A percentile compares a stretch with the other conserved stretches of the same genome.
Evolutionary conservation across 805 yeast species (phyloP).

Genomic region (Tetrapisispora taiwanensis): DNA sequence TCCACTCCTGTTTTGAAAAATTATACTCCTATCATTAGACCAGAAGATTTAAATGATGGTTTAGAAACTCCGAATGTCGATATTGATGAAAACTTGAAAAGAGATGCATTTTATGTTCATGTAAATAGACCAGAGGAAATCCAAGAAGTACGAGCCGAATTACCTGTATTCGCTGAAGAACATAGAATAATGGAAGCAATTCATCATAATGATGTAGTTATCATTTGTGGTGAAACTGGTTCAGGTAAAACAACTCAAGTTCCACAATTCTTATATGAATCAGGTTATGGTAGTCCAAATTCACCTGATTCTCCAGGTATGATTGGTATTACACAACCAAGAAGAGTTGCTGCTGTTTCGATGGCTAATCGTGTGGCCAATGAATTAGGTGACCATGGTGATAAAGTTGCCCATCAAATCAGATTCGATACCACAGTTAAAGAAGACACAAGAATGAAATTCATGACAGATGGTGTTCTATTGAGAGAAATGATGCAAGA

Average conservation of each 20-base stretch:
- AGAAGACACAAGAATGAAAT: conserved; percentile 62
- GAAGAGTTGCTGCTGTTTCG: conserved; percentile 89
- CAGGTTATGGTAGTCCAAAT: conserved; percentile 67
- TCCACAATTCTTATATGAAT: conserved; percentile 83
- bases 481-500: conserved; percentile 89
- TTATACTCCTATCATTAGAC: conserved; percentile 47
- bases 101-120: conserved; percentile 59
- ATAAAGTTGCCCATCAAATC: conserved; percentile 69
- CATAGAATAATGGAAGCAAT: conserved; percentile 92
- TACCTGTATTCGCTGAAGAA: conserved; percentile 89
- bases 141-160: conserved; percentile 53
- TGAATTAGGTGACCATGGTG: conserved; percentile 63
- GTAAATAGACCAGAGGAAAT: conserved; percentile 58
- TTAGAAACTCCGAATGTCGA: conserved; percentile 57
- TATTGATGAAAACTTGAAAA: conserved; percentile 36
- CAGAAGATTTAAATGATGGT: conserved; percentile 65
- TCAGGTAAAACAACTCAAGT: conserved; percentile 98
- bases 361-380: conserved; percentile 74
- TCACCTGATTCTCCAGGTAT: conserved; percentile 68
- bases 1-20: conserved; percentile 42
- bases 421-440: conserved; percentile 65
- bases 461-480: conserved; percentile 92
- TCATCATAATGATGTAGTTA: conserved; percentile 80
- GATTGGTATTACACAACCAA: conserved; percentile 94
- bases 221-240: conserved; percentile 96